Evolutionary conservation across 768 basidiomycete species (phyloP), one percentile per base, ranked within the genome.

Genomic region (Peribolospora baueri): DNA sequence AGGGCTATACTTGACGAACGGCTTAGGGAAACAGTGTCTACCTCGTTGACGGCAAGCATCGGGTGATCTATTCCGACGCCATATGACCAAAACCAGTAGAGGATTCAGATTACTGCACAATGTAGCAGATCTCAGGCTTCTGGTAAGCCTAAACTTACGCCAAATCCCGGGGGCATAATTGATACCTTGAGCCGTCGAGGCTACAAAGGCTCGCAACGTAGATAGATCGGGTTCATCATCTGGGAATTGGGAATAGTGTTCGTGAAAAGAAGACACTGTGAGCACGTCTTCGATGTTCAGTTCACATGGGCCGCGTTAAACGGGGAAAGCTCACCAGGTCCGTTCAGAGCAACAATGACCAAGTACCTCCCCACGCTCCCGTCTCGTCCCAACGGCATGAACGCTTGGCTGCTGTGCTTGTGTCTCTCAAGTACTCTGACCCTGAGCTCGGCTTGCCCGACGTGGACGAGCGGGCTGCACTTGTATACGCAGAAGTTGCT

Each of bases 81-180:
- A 25, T 25, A 25, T 25, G 25, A 25, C 25, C 25, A 25, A 25
- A 25, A 25, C 25, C 25, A 25, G 25, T 25, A 25, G 25, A 25
- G 25, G 25, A 25, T 25, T 25, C 25, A 25, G 25, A 25, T 25
- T 25, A 25, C 25, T 25, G 25, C 25, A 25, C 25, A 25, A 40
- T 41, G 37, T 46, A 53, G 40, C 9, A 36, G 39, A 66, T 72
- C 48, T 61, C 81, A 83, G 71, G 76, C 76, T 61, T 76, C 75
- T 65, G 3, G 82, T 80, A 36, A 86, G 79, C 76, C 91, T 84
- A 2, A 91, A 88, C 71, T 93, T 88, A 68, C 95, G 90, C 90
- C 93, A 95, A 47, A 86, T 71, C 3, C 77, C 84, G 2, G 74
- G 75, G 59, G 80, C 71, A 66, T 95, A 98, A 37, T 82, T 74